Base-by-base conservation (phyloP, 306 rosid species). In the Morella rubra region DNA sequence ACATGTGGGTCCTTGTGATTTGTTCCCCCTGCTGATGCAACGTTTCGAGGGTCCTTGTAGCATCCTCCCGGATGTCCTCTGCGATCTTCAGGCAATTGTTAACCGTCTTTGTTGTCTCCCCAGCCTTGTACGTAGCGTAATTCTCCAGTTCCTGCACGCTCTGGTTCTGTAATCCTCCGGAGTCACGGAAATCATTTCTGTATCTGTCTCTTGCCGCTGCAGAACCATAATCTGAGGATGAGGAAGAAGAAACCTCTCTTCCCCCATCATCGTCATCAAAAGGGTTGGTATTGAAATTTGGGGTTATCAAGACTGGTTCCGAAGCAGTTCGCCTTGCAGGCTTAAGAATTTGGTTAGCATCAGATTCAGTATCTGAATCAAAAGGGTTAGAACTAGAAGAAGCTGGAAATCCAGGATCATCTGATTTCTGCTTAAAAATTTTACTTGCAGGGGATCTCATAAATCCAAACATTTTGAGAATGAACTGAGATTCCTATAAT, bases 11-110 rank as follows among this genome's bases (percentile, higher is more conserved):
- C 89, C 97, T 85, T 20, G 84, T 88, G 44, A 96, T 96, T 72
- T 96, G 99, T 3, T 96, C 96, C 58, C 99, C 99, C 90, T 96
- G 99, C 18, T 88, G 81, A 77, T 96, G 88, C 96, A 96, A 74
- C 93, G 84, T 89, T 45, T 89, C 97, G 75, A 96, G 97, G 45
- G 97, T 96, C 79, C 37, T 91, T 41, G 90, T 59, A n/a, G 98
- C 99, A 83, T 88, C 98, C 9, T 62, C 88, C 81, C 80, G 84
- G 40, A 96, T 96, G 71, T 96, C 84, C 81, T 90, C 97, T 8
- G 99, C 99, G 32, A 96, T 90, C 88, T 77, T 96, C 69, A 87
- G 74, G 80, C 97, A 89, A 51, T 85, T 90, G 69, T 96, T 87
- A 58, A 93, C 96, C 61, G 73, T 85, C 6, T 76, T 81, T 16